These are phyloP conservation scores for Crithidia acanthocephali DNA, from an alignment of 208 protist species.

Conservation along the genomic window DNA sequence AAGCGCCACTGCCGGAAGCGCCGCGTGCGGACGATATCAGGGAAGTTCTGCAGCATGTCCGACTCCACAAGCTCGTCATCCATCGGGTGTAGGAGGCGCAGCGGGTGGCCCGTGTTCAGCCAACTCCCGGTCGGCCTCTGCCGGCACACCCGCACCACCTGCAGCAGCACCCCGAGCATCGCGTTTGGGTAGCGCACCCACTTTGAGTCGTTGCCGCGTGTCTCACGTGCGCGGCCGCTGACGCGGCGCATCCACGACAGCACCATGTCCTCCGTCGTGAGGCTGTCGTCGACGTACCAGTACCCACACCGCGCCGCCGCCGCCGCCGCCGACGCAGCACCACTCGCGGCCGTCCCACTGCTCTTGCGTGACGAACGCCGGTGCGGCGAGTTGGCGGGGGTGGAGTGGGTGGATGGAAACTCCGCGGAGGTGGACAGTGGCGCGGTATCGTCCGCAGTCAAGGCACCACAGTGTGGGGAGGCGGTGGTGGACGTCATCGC, in stretches of 20 bases:
- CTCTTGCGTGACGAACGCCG: background rate
- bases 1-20: constrained; percentile 56
- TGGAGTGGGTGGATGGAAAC: background rate
- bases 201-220: constrained; percentile 34
- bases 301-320: constrained; percentile 12
- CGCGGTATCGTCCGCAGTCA: constrained; percentile 1
- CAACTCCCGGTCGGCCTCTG: constrained; percentile 14
- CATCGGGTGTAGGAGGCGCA: constrained; percentile 9
- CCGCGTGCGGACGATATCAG: constrained; percentile 35
- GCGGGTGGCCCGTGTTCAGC: constrained; percentile 5
- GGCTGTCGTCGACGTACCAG: constrained; percentile 50
- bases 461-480: background rate
- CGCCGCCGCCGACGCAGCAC: background rate
- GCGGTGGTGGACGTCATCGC: background rate
- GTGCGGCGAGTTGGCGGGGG: background rate
- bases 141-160: constrained; percentile 19
- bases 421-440: background rate
- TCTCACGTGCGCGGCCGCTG: constrained; percentile 45
- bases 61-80: constrained; percentile 33
- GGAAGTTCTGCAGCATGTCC: constrained; percentile 25
- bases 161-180: constrained; percentile 16
- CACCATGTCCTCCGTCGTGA: constrained; percentile 50
- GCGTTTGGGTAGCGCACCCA: constrained; percentile 47
- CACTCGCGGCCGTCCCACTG: background rate
- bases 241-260: constrained; percentile 62